Evolutionary conservation across 306 rosid species (phyloP), one percentile per base, ranked within the genome.

Genomic region (Amphicarpaea edgeworthii): DNA sequence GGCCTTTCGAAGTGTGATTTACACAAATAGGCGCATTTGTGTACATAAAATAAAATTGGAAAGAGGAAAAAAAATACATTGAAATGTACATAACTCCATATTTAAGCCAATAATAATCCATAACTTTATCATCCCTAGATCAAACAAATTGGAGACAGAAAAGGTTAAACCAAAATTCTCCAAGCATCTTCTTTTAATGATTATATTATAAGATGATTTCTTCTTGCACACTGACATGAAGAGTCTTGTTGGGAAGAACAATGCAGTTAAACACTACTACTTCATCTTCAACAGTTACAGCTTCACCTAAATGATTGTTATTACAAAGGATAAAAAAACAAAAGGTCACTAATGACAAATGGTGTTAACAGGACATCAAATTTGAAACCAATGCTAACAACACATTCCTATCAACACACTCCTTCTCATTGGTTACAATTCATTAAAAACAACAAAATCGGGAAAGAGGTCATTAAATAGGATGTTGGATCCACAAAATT

Each of bases 271-370:
- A 77, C 75, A 95, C 96, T 75, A 90, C 97, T 0, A 90, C 88
- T 76, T 95, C 97, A 77, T 95, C 99, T 86, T 95, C 99, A 64
- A 95, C 99, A 0, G 84, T 73, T 70, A 92, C 99, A 51, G 90
- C 91, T 88, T 93, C 97, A 32, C 98, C 98, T 93, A 83, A 80
- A 60, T 57, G 10, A 76, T 59, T 38, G 45, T 28, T 19, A 19
- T 63, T 23, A 47, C 16, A 70, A 53, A 28, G 50, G 6, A 7
- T 46, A 10, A 71, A 23, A 21, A 68, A 26, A n/a, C 32, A 76
- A 43, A 68, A 47, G 68, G 45, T 58, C 65, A 72, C 65, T 23
- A 12, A 19, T 51, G 41, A 62, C 6, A 26, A 46, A 41, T 61
- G 75, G 20, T 23, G 63, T 23, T 24, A 68, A 60, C 50, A 49